Conservation (phyloP, 306 rosid species). For the Vigna hirtella region DNA sequence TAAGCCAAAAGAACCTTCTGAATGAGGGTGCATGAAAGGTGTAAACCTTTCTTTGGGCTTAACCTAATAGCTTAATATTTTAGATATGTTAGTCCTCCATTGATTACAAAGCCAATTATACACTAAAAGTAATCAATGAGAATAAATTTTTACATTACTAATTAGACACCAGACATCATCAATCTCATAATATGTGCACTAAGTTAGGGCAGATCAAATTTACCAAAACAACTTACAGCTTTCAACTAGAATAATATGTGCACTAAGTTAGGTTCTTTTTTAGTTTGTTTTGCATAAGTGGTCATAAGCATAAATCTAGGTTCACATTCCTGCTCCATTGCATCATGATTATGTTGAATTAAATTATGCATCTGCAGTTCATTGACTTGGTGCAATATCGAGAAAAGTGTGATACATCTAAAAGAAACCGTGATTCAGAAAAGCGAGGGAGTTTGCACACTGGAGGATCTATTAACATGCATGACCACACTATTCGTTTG, state of each 20-base stretch:
- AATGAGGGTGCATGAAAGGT: background rate
- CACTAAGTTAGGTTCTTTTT: background rate
- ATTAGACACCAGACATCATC: background rate
- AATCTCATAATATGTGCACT: background rate
- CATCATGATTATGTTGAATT: too few relatives aligned
- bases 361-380: too few relatives aligned
- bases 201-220: background rate
- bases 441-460: too few relatives aligned
- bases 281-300: too few relatives aligned
- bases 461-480: too few relatives aligned
- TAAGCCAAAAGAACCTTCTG: background rate
- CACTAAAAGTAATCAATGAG: background rate
- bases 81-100: slow-evolving; percentile 1
- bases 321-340: too few relatives aligned
- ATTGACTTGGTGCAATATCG: too few relatives aligned
- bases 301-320: too few relatives aligned
- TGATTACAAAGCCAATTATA: slow-evolving; percentile 11
- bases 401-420: too few relatives aligned
- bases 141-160: background rate
- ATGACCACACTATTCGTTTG: too few relatives aligned
- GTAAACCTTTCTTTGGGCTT: background rate
- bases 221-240: background rate
- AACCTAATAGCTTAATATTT: slow-evolving; percentile 1
- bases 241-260: background rate
- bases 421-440: too few relatives aligned